These are phyloP conservation scores for Catharanthus roseus DNA, from an alignment of 257 asterid genomes.

Conservation along the genomic window DNA sequence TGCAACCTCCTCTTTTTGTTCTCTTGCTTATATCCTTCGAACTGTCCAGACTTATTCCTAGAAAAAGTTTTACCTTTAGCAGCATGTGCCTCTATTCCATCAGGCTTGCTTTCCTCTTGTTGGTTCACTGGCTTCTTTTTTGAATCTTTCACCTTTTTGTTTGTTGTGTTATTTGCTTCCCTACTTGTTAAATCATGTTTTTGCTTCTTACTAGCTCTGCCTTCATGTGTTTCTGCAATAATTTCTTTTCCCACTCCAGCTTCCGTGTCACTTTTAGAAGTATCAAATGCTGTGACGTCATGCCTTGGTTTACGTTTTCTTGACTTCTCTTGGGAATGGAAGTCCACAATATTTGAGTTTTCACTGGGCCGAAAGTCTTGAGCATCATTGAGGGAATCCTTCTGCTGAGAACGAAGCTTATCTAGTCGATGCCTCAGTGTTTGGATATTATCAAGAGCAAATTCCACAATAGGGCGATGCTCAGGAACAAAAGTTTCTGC, in stretches of 20 bases:
- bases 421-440: conserved; percentile 67
- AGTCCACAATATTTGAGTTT: conserved; percentile 18
- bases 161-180: conserved; percentile 16
- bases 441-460: conserved; percentile 85
- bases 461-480: conserved; percentile 96
- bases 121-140: conserved; percentile 18
- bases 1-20: conserved; percentile 25
- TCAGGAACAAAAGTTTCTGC: conserved; percentile 78
- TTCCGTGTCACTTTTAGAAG: conserved; percentile 22
- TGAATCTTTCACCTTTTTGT: conserved; percentile 23
- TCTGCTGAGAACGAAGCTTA: conserved; percentile 53
- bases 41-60: conserved; percentile 23
- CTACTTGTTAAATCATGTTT: conserved; percentile 18
- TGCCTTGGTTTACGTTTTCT: conserved; percentile 53
- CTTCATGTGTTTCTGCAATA: conserved; percentile 26
- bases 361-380: conserved; percentile 27
- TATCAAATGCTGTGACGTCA: conserved; percentile 21
- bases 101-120: conserved; percentile 22
- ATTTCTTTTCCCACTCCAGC: conserved; percentile 24
- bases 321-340: conserved; percentile 22
- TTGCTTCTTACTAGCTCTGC: conserved; percentile 27
- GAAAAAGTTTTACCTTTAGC: conserved; percentile 14
- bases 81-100: conserved; percentile 12
- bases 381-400: conserved; percentile 21
- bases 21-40: conserved; percentile 15